Evolutionary conservation across 345 rosid genomes (phyloP).

Genomic region (Pugionium dolabratum): DNA sequence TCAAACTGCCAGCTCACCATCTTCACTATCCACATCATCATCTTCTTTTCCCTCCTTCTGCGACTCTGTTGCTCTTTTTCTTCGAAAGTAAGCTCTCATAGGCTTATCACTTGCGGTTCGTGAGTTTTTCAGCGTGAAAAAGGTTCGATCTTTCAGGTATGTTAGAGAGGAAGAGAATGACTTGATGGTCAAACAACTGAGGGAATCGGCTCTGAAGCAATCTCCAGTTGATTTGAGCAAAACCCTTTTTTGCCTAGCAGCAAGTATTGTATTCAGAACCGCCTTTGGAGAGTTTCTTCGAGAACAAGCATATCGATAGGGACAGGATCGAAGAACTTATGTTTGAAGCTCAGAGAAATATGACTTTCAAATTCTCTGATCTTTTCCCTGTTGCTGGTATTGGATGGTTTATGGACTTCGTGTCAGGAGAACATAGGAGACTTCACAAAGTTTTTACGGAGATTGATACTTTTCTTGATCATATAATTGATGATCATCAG

Average conservation of each 20-base stretch:
- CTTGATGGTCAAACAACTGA: slow-evolving; percentile 31
- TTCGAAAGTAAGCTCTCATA: too few species aligned
- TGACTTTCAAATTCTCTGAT: slow-evolving; percentile 12
- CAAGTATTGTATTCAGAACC: slow-evolving; percentile 13
- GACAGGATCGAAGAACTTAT: background rate
- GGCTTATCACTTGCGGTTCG: slow-evolving; percentile 29
- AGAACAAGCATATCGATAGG: too few species aligned
- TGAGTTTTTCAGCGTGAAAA: slow-evolving; percentile 18
- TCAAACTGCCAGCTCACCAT: too few species aligned
- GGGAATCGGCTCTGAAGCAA: slow-evolving; percentile 19
- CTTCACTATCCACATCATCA: too few species aligned
- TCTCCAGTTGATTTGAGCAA: slow-evolving; percentile 28
- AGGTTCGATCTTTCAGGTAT: slow-evolving; percentile 28
- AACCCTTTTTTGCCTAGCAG: slow-evolving; percentile 3
- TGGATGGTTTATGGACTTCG: slow-evolving; percentile 21
- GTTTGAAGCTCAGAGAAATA: background rate
- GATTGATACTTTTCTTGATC: slow-evolving; percentile 22
- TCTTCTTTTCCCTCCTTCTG: too few species aligned
- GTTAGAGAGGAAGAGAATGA: slow-evolving; percentile 36
- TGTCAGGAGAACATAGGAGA: slow-evolving; percentile 20
- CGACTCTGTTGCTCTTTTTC: too few species aligned
- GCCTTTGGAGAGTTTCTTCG: background rate
- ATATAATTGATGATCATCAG: slow-evolving; percentile 27
- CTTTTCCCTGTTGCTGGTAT: slow-evolving; percentile 27
- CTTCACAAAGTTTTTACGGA: slow-evolving; percentile 14